Evolutionary conservation across 345 rosid species (phyloP).

Genomic region (Salix caprea): DNA sequence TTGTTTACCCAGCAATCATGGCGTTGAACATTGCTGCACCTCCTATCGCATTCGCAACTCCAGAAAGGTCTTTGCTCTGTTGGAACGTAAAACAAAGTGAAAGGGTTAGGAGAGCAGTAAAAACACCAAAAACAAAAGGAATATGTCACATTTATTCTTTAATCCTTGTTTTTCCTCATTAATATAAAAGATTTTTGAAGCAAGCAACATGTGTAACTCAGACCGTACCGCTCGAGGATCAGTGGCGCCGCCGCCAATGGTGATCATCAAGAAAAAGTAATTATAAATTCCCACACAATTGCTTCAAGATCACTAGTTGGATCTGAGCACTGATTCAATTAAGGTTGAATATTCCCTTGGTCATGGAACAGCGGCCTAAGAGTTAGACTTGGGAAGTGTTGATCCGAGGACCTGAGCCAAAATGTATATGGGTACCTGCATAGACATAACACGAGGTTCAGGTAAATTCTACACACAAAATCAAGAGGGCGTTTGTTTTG

Average conservation of each 20-base stretch:
- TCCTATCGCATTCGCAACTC: constrained; percentile 38
- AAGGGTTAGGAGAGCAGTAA: neutral
- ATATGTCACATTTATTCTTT: too few relatives aligned
- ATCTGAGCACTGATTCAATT: constrained; percentile 30
- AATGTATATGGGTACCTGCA: constrained; percentile 38
- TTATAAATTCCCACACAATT: constrained; percentile 44
- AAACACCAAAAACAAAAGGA: too few relatives aligned
- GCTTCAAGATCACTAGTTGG: constrained; percentile 47
- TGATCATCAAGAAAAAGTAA: constrained; percentile 40
- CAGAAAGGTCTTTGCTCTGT: constrained; percentile 36
- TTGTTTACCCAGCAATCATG: constrained; percentile 42
- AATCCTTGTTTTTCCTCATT: too few relatives aligned
- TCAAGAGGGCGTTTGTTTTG: too few relatives aligned
- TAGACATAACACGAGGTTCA: neutral
- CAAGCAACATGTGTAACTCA: neutral
- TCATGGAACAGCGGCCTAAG: constrained; percentile 30
- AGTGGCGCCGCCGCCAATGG: constrained; percentile 35
- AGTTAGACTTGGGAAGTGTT: constrained; percentile 39
- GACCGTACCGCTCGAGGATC: constrained; percentile 44
- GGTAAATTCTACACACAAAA: neutral
- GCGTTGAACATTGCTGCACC: constrained; percentile 31
- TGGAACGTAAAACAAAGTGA: neutral
- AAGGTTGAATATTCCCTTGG: constrained; percentile 15
- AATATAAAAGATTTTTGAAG: too few relatives aligned
- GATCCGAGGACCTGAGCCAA: constrained; percentile 42